Evolutionary conservation across 2,329 filamentous ascomycete genomes (phyloP).

Genomic region (Dryadomyces quercus-mongolicae): DNA sequence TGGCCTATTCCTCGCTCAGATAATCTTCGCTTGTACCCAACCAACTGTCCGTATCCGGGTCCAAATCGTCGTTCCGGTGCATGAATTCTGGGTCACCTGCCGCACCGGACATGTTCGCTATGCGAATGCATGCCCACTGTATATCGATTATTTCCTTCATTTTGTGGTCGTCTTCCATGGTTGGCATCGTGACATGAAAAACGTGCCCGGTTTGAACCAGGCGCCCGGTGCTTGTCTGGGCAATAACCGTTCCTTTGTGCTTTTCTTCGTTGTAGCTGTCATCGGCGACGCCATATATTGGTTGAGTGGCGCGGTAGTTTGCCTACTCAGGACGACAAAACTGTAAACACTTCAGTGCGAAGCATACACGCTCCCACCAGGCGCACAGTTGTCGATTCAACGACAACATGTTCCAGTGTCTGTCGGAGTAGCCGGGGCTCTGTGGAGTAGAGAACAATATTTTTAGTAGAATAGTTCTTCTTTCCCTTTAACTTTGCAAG

Average conservation of each 20-base stretch:
- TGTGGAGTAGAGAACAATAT: background rate
- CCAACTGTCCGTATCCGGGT: too few relatives aligned
- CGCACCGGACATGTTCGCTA: background rate
- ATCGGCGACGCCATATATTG: background rate
- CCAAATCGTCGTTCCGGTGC: too few relatives aligned
- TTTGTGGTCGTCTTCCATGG: background rate
- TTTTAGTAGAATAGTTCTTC: background rate
- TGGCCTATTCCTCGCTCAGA: too few relatives aligned
- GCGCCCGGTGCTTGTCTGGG: background rate
- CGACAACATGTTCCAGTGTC: background rate
- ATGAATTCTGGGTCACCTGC: background rate
- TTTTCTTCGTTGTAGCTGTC: background rate
- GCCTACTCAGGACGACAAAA: too few relatives aligned
- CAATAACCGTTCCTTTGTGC: background rate
- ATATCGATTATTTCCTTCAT: constrained; percentile 1
- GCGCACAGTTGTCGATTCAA: background rate
- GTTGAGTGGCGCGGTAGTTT: too few relatives aligned
- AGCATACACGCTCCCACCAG: background rate
- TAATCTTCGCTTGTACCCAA: too few relatives aligned
- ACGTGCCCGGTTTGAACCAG: background rate
- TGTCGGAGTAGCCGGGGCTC: background rate
- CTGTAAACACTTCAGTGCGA: constrained; percentile 1
- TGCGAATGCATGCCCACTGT: background rate
- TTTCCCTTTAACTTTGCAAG: background rate
- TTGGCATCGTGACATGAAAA: background rate